Percentiles rank a stretch among this genome's conserved stretches.
Conservation (phyloP, 75 land plant genomes). For the Pinus tabuliformis region DNA sequence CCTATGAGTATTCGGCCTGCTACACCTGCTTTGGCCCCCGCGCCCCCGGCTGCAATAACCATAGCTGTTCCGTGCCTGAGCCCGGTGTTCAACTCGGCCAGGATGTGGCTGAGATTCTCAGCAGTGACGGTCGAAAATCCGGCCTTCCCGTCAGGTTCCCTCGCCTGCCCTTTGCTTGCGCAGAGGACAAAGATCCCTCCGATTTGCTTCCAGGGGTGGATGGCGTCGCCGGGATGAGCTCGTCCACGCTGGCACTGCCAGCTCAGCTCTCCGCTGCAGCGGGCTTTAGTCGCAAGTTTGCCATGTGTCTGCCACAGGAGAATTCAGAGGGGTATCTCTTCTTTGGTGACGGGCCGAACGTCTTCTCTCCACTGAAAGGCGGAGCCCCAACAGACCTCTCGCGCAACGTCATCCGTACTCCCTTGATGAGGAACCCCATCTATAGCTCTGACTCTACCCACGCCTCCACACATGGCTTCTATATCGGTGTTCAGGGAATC, state of each 20-base stretch:
- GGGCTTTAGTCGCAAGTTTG: slow-evolving; percentile 25
- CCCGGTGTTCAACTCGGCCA: slow-evolving; percentile 13
- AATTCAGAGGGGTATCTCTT: slow-evolving; percentile 18
- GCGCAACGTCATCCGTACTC: slow-evolving; percentile 24
- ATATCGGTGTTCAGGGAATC: slow-evolving; percentile 42
- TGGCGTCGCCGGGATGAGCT: slow-evolving; percentile 43
- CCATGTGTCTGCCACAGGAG: slow-evolving; percentile 27
- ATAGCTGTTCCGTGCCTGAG: slow-evolving; percentile 22
- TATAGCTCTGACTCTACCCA: slow-evolving; percentile 23
- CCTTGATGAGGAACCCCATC: slow-evolving; percentile 33
- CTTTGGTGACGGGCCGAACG: slow-evolving; percentile 36
- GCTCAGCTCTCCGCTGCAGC: slow-evolving; percentile 33
- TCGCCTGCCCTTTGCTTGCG: slow-evolving; percentile 31
- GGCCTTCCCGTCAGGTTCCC: slow-evolving; percentile 16
- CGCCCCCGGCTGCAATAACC: slow-evolving; percentile 20
- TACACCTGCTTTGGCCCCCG: slow-evolving; percentile 8
- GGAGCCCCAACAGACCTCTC: slow-evolving; percentile 13
- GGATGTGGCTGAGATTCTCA: slow-evolving; percentile 18
- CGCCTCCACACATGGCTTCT: slow-evolving; percentile 24
- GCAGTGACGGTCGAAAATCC: slow-evolving; percentile 9
- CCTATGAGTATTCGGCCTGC: slow-evolving; percentile 14
- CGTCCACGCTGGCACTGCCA: slow-evolving; percentile 31
- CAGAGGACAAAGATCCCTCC: background rate
- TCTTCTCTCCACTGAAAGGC: slow-evolving; percentile 10
- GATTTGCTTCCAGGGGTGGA: slow-evolving; percentile 13